Conservation (phyloP, 2,329 filamentous ascomycete genomes). For the Fusarium transvaalense region DNA sequence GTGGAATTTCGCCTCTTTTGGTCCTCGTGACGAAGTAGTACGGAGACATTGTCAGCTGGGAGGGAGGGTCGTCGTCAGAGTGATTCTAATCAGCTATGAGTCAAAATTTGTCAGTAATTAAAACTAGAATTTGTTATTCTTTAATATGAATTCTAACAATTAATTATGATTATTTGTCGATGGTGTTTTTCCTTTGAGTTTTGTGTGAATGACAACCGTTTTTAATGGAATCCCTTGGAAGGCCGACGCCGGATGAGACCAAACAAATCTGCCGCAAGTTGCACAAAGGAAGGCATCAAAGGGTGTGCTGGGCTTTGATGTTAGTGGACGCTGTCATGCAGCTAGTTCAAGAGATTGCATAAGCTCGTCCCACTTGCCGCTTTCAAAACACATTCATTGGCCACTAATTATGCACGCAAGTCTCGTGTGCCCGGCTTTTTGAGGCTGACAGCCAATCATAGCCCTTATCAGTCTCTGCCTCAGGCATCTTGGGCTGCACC, state of each 20-base stretch:
- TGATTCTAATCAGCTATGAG: not conserved
- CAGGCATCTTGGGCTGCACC: conserved; percentile 45
- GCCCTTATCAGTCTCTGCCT: conserved; percentile 29
- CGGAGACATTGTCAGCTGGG: conserved; percentile 1
- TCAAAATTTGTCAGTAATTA: not conserved
- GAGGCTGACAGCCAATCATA: conserved; percentile 36
- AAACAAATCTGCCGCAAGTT: conserved; percentile 35
- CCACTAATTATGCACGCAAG: conserved; percentile 33
- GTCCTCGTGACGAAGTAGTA: conserved; percentile 9
- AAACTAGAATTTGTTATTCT: not conserved
- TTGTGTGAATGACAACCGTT: conserved; percentile 13
- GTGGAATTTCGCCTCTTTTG: conserved; percentile 5
- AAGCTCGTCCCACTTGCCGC: conserved; percentile 19
- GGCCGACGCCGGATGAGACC: conserved; percentile 25
- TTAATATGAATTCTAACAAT: not conserved
- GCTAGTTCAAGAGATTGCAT: conserved; percentile 35
- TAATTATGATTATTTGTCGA: not conserved
- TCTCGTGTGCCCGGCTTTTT: conserved; percentile 39
- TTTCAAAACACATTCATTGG: conserved; percentile 34
- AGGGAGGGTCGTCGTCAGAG: not conserved
- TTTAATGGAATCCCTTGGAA: conserved; percentile 31
- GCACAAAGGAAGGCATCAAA: conserved; percentile 12
- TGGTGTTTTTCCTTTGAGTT: conserved; percentile 5
- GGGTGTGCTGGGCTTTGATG: conserved; percentile 11
- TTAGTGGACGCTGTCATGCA: conserved; percentile 22